Evolutionary conservation across 805 yeast genomes (phyloP).

Genomic region (Jamesozyma jinghongensis): DNA sequence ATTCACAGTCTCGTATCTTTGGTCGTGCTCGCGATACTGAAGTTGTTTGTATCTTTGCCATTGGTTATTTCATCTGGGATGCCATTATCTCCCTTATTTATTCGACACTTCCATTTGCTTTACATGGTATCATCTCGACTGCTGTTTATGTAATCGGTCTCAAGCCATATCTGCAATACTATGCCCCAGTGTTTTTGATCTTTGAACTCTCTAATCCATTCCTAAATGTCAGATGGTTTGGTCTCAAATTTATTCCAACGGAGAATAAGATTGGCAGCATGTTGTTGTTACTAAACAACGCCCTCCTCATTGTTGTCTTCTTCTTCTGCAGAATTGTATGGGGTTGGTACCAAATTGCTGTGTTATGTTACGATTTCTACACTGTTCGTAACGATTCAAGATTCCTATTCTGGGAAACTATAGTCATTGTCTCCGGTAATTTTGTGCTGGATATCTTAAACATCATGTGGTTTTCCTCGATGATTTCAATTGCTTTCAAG

Average conservation of each 20-base stretch:
- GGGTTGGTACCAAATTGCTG: constrained; percentile 65
- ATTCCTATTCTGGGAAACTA: constrained; percentile 36
- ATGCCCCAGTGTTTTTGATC: constrained; percentile 66
- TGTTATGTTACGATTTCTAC: constrained; percentile 41
- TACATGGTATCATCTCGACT: constrained; percentile 65
- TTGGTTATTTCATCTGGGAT: constrained; percentile 88
- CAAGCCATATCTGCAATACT: constrained; percentile 65
- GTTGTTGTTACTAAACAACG: constrained; percentile 30
- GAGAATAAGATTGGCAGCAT: constrained; percentile 32
- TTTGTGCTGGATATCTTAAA: constrained; percentile 55
- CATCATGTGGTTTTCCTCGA: constrained; percentile 70
- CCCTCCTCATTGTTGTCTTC: constrained; percentile 51
- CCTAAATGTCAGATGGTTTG: constrained; percentile 82
- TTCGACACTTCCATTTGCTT: constrained; percentile 57
- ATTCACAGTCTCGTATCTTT: constrained; percentile 22
- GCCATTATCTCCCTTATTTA: constrained; percentile 50
- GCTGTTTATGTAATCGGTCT: constrained; percentile 57
- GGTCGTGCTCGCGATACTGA: constrained; percentile 19
- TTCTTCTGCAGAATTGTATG: constrained; percentile 66
- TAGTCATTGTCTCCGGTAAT: constrained; percentile 38
- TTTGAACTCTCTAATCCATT: constrained; percentile 87
- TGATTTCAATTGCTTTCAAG: constrained; percentile 55
- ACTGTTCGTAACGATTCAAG: constrained; percentile 34
- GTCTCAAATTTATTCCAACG: constrained; percentile 28
- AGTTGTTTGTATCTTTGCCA: constrained; percentile 34